A percentile compares a stretch with the other conserved stretches of the same genome.
Conservation (phyloP, 345 rosid genomes). For the Capsella bursapastoris region DNA sequence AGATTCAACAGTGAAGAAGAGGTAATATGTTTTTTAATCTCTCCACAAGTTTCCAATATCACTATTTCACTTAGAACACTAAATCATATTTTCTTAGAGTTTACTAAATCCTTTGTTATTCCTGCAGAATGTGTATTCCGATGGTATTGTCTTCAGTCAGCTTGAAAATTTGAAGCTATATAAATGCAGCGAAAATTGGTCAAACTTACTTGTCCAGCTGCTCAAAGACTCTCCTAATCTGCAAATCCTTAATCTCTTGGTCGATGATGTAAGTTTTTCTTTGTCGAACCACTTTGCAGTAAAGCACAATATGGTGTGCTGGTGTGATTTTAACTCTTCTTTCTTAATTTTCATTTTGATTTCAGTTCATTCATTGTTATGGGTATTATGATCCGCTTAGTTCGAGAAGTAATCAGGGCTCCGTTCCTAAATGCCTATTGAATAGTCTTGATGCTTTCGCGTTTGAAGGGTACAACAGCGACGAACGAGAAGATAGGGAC, state of each 20-base stretch:
- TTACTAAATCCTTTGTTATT: too few relatives aligned
- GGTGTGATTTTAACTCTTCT: neutral
- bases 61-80: too few relatives aligned
- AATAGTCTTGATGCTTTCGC: neutral
- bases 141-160: neutral
- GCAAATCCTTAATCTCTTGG: neutral
- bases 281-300: too few relatives aligned
- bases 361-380: neutral
- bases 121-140: neutral
- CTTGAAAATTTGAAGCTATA: constrained; percentile 2
- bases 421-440: neutral
- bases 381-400: neutral
- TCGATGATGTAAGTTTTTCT: neutral
- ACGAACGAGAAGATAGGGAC: constrained; percentile 6
- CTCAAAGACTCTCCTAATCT: constrained; percentile 17
- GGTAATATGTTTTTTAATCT: neutral
- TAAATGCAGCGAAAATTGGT: neutral
- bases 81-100: too few relatives aligned
- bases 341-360: neutral
- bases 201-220: constrained; percentile 6
- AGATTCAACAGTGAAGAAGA: neutral
- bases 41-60: neutral
- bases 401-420: neutral
- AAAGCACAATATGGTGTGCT: neutral
- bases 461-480: neutral